A percentile compares a stretch with the other conserved stretches of the same genome.
phyloP scores from a whole-genome alignment of 2,329 filamentous ascomycete species.

The Lomentospora prolificans region DNA sequence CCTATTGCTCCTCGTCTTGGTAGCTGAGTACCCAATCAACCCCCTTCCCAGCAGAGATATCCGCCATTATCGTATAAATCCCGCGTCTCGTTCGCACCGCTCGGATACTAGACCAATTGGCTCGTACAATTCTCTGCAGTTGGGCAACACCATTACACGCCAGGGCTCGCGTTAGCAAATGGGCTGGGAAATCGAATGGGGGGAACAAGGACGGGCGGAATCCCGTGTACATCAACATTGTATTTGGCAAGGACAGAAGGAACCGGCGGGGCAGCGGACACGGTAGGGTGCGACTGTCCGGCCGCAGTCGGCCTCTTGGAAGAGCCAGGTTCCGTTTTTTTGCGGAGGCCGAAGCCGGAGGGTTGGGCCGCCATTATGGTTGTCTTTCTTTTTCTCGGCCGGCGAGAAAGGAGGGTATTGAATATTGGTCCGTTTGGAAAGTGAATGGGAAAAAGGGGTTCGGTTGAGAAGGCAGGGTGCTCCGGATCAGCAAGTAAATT shows the following conservation, averaged over 20 bases:
- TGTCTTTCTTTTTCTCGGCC: no score
- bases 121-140: neutral
- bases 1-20: neutral
- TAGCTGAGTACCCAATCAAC: neutral
- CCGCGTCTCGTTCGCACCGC: neutral
- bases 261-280: conserved; percentile 1
- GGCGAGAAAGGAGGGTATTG: no score
- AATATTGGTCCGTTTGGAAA: no score
- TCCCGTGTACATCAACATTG: conserved; percentile 6
- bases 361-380: neutral
- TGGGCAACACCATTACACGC: conserved; percentile 1
- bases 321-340: neutral
- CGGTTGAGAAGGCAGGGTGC: no score
- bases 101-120: neutral
- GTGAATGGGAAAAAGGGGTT: no score
- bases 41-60: conserved; percentile 1
- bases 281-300: neutral
- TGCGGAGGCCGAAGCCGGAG: neutral
- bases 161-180: no score
- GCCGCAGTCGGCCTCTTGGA: neutral
- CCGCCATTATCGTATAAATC: conserved; percentile 4
- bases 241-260: conserved; percentile 1
- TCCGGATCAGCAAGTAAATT: no score
- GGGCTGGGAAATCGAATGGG: no score
- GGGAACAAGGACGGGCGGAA: no score